phyloP scores from a whole-genome alignment of 352 stramenopile species.

The Phytopythium kandeliae region DNA sequence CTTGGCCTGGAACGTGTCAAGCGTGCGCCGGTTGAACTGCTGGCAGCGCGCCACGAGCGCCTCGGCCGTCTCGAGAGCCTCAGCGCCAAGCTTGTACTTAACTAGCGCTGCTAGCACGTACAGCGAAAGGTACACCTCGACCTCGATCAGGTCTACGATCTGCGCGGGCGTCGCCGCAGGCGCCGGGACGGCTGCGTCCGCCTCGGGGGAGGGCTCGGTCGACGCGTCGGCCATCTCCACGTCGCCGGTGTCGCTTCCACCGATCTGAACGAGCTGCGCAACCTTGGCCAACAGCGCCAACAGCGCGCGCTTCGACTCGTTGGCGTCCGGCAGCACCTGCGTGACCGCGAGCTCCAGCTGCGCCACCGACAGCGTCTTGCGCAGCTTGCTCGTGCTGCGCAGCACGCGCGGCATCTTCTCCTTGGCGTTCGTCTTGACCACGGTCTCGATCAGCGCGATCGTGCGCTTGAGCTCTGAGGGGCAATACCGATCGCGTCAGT shows the following conservation, averaged over 20 bases:
- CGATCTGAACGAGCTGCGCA: conserved; percentile 24
- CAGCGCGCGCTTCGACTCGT: conserved; percentile 49
- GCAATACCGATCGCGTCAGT: background rate
- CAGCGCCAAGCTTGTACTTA: conserved; percentile 56
- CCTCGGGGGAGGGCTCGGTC: conserved; percentile 8
- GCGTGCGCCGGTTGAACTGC: conserved; percentile 75
- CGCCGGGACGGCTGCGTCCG: conserved; percentile 12
- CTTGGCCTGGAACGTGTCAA: conserved; percentile 78
- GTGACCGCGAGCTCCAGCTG: conserved; percentile 56
- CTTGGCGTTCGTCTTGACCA: conserved; percentile 83
- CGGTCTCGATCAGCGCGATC: conserved; percentile 59
- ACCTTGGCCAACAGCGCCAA: conserved; percentile 48
- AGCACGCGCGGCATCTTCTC: conserved; percentile 80
- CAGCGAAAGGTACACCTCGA: conserved; percentile 82
- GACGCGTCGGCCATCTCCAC: conserved; percentile 56
- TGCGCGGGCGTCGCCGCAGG: conserved; percentile 11
- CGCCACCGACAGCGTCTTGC: conserved; percentile 60
- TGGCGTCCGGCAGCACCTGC: conserved; percentile 58
- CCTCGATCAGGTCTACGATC: conserved; percentile 72
- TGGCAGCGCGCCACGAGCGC: conserved; percentile 53
- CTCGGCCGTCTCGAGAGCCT: conserved; percentile 50
- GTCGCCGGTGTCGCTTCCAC: conserved; percentile 21
- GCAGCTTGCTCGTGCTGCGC: conserved; percentile 73
- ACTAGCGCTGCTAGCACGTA: conserved; percentile 69
- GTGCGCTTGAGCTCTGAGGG: conserved; percentile 66